phyloP scores from a whole-genome alignment of 169 alveolate genomes.

The Perkinsus olseni region DNA sequence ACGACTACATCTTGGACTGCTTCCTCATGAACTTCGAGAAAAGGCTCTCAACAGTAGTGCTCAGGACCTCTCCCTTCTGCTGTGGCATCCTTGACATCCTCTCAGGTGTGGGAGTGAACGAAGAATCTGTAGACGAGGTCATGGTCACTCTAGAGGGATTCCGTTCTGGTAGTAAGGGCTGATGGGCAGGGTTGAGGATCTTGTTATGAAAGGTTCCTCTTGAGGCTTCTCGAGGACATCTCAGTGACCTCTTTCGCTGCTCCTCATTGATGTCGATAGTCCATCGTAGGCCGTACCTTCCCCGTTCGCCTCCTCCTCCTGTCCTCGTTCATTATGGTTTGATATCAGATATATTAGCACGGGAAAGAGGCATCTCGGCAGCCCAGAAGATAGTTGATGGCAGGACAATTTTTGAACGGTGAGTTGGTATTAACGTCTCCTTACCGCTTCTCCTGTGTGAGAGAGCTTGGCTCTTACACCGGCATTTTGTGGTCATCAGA shows the following conservation, averaged over 20 bases:
- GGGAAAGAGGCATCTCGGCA: background rate
- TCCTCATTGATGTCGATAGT: too few species aligned
- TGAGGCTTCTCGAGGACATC: too few species aligned
- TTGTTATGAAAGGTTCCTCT: too few species aligned
- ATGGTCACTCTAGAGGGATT: background rate
- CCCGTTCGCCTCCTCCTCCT: background rate
- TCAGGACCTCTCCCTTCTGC: background rate
- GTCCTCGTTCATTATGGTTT: background rate
- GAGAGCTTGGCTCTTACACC: too few species aligned
- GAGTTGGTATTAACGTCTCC: background rate
- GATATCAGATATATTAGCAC: background rate
- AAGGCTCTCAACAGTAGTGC: background rate
- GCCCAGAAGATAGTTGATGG: background rate
- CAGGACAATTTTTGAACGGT: background rate
- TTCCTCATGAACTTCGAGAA: background rate
- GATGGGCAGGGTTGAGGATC: background rate
- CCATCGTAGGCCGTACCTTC: too few species aligned
- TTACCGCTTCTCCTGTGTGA: background rate
- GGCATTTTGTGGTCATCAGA: background rate
- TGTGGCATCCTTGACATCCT: background rate
- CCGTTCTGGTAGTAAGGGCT: background rate
- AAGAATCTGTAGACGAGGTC: background rate
- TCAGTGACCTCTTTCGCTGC: too few species aligned
- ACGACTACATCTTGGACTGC: background rate
- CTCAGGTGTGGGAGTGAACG: background rate